Evolutionary conservation across 345 rosid species (phyloP), one percentile per base, ranked within the genome.

Genomic region (Acer negundo): DNA sequence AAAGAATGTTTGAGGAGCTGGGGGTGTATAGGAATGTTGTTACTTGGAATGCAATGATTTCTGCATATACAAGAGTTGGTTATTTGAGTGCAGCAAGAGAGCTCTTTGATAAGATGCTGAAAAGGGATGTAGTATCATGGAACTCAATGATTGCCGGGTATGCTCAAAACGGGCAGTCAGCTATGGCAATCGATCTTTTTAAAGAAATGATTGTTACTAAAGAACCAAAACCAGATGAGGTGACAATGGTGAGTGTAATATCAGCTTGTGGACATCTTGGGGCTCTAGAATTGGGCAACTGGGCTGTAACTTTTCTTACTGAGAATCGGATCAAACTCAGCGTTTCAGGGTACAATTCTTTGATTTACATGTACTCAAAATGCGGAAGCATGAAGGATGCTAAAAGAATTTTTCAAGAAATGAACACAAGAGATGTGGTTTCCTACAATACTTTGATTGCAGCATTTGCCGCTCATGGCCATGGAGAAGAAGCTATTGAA

Each of bases 91-190:
- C 76, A 10, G 88, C 83, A 16, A 67, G 82, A 75, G 76, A 85
- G 67, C 86, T 84, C 67, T 89, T 86, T 67, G 77, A 83, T 83
- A 72, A 73, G 77, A 87, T 89, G 87, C 88, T 77, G 51, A 56
- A 75, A 20, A 77, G 82, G 55, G 83, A 87, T 78, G 80, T 78
- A 66, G 87, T 83, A 63, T 83, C 90, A 10, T 89, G 90, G 88
- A 89, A 84, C 78, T 78, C 90, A 26, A 83, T 86, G 87, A 85
- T 89, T 68, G 73, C 88, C 51, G 88, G 92, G 19, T 85, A 83
- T 77, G 82, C 88, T 59, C 89, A 87, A 67, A 87, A 84, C 47
- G 90, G 90, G 42, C 87, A 85, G n/a, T 86, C 89, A 15, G 77
- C 63, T 35, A 13, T 78, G 47, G 84, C 88, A 13, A 62, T 86